phyloP scores from a whole-genome alignment of 2,329 filamentous ascomycete species.

The Pyricularia pennisetigena region DNA sequence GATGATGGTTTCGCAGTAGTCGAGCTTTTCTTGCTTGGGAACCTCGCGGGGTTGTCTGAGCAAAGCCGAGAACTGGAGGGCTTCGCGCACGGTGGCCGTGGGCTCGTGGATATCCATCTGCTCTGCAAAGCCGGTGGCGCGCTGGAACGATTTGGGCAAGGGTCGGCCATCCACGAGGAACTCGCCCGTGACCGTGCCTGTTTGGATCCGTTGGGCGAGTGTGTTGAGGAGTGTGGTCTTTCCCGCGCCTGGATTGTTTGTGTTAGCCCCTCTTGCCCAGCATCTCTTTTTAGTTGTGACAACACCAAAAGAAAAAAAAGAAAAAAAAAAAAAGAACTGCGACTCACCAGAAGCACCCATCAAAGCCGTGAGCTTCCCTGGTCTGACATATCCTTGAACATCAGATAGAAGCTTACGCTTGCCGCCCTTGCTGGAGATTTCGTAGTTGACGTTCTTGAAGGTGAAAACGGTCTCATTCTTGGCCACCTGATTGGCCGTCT shows the following conservation, averaged over 20 bases:
- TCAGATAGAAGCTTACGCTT: slow-evolving; percentile 66
- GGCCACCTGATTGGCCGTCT: neutral
- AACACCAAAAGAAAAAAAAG: too few species aligned
- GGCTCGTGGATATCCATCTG: slow-evolving; percentile 81
- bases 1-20: slow-evolving; percentile 57
- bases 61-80: slow-evolving; percentile 51
- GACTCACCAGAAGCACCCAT: slow-evolving; percentile 61
- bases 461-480: neutral
- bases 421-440: slow-evolving; percentile 20
- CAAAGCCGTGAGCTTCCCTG: slow-evolving; percentile 67
- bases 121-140: slow-evolving; percentile 70
- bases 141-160: slow-evolving; percentile 45
- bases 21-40: slow-evolving; percentile 42
- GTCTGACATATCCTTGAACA: slow-evolving; percentile 76
- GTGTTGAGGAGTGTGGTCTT: slow-evolving; percentile 81
- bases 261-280: too few species aligned
- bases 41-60: neutral
- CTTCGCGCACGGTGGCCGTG: slow-evolving; percentile 71
- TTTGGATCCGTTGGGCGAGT: slow-evolving; percentile 49
- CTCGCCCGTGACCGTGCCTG: slow-evolving; percentile 41
- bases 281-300: too few species aligned
- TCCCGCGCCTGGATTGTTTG: slow-evolving; percentile 41
- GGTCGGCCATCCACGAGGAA: slow-evolving; percentile 55
- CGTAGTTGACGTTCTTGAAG: neutral
- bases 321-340: too few species aligned